Conservation (phyloP, 2,329 filamentous ascomycete species). For the Grosmannia penicillata region DNA sequence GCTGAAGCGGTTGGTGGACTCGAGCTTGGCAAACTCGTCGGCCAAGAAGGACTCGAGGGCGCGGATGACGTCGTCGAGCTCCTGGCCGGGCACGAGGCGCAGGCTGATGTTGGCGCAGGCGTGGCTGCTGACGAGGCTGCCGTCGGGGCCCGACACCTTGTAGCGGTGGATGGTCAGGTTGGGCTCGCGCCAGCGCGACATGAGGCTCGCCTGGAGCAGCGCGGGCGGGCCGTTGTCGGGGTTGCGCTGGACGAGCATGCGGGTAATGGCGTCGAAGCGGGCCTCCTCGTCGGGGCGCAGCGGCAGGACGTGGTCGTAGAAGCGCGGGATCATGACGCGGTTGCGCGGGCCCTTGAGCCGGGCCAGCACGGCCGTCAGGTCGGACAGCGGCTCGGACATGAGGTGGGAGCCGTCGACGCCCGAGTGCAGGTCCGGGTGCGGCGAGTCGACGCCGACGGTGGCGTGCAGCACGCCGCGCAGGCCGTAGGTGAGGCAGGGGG, state of each 20-base stretch:
- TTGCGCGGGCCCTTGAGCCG: slow-evolving; percentile 72
- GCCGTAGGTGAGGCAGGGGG: slow-evolving; percentile 89
- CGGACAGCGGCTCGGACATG: slow-evolving; percentile 82
- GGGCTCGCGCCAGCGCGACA: slow-evolving; percentile 90
- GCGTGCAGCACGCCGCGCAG: slow-evolving; percentile 88
- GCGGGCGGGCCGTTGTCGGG: slow-evolving; percentile 44
- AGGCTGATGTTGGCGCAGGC: slow-evolving; percentile 82
- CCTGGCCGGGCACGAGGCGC: slow-evolving; percentile 85
- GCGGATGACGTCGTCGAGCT: slow-evolving; percentile 61
- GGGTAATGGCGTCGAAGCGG: slow-evolving; percentile 72
- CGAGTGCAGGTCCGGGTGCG: slow-evolving; percentile 79
- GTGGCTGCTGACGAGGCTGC: slow-evolving; percentile 79
- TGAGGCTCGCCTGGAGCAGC: slow-evolving; percentile 67
- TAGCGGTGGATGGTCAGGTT: slow-evolving; percentile 89
- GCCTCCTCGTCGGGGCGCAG: slow-evolving; percentile 62
- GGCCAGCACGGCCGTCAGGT: slow-evolving; percentile 70
- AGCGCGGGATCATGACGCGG: slow-evolving; percentile 68
- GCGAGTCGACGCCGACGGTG: slow-evolving; percentile 74
- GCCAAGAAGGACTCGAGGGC: slow-evolving; percentile 53
- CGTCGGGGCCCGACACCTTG: slow-evolving; percentile 82
- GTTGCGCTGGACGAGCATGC: slow-evolving; percentile 58
- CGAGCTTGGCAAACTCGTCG: slow-evolving; percentile 56
- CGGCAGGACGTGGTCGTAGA: slow-evolving; percentile 72
- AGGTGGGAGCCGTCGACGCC: slow-evolving; percentile 91
- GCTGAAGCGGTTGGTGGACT: slow-evolving; percentile 65